Evolutionary conservation across 2,329 filamentous ascomycete species (phyloP).

Genomic region (Sporothrix euskadiensis): DNA sequence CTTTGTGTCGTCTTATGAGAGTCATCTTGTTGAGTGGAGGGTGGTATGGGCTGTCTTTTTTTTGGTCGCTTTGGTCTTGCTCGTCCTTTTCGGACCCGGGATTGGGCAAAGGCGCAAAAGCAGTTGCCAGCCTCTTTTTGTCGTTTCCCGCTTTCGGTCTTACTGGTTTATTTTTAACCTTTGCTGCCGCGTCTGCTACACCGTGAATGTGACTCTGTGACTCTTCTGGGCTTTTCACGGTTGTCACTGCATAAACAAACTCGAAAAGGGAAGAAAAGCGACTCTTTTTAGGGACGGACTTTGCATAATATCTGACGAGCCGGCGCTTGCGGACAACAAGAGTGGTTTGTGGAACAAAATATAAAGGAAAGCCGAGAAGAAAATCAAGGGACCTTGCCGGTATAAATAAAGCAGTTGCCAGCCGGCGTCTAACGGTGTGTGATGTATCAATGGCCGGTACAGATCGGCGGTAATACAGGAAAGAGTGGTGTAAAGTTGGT

Average conservation of each 20-base stretch:
- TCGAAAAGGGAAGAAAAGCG: not conserved
- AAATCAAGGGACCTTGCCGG: not conserved
- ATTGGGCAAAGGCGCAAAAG: not conserved
- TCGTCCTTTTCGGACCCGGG: not conserved
- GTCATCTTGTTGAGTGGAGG: not conserved
- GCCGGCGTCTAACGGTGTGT: not conserved
- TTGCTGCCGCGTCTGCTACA: conserved; percentile 8
- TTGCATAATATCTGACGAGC: not conserved
- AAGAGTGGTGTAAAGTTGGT: not conserved
- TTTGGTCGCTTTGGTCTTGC: not conserved
- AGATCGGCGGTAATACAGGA: conserved; percentile 3
- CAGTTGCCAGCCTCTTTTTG: not conserved
- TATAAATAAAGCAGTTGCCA: not conserved
- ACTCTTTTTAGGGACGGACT: not conserved
- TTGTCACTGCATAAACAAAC: not conserved
- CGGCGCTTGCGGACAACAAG: conserved; percentile 1
- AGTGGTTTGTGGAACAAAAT: not conserved
- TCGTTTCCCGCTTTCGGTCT: conserved; percentile 1
- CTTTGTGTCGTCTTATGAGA: not conserved
- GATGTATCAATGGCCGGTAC: not conserved
- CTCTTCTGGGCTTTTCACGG: too few species aligned
- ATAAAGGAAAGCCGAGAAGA: not conserved
- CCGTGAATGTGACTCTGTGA: conserved; percentile 15
- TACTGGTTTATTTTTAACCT: conserved; percentile 6
- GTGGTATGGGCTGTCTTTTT: not conserved